These are phyloP conservation scores for Verticillium nonalfalfae DNA, from an alignment of 2,329 filamentous ascomycete genomes.

Conservation along the genomic window DNA sequence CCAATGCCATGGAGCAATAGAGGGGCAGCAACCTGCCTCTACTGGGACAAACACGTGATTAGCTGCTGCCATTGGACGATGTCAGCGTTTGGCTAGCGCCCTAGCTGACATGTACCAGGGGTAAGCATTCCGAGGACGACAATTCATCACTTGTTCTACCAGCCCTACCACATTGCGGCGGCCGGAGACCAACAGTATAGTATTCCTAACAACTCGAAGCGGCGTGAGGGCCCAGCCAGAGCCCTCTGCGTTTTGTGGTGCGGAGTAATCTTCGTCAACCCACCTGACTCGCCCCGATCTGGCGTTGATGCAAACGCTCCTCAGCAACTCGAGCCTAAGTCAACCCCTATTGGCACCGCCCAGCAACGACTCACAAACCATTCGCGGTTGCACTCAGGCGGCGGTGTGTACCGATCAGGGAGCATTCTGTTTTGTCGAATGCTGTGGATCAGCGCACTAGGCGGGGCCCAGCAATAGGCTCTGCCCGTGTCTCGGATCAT, in stretches of 20 bases:
- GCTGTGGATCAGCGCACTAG: background rate
- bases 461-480: background rate
- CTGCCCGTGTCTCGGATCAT: slow-evolving; percentile 1
- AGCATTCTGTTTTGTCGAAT: background rate
- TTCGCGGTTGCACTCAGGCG: background rate
- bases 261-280: background rate
- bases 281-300: background rate
- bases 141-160: too few species aligned
- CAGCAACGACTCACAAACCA: background rate
- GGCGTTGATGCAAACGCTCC: background rate
- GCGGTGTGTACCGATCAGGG: background rate
- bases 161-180: too few species aligned
- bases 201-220: too few species aligned
- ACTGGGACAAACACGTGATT: background rate
- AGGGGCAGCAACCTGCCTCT: background rate
- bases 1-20: too few species aligned
- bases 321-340: background rate
- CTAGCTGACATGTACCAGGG: background rate
- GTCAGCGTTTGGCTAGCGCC: background rate
- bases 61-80: background rate
- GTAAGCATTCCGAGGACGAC: too few species aligned
- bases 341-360: background rate
- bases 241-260: background rate
- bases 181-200: too few species aligned
- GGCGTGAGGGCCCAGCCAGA: background rate